Evolutionary conservation across 1,284 basidiomycete species (phyloP).

Genomic region (Retiboletus fuscus): DNA sequence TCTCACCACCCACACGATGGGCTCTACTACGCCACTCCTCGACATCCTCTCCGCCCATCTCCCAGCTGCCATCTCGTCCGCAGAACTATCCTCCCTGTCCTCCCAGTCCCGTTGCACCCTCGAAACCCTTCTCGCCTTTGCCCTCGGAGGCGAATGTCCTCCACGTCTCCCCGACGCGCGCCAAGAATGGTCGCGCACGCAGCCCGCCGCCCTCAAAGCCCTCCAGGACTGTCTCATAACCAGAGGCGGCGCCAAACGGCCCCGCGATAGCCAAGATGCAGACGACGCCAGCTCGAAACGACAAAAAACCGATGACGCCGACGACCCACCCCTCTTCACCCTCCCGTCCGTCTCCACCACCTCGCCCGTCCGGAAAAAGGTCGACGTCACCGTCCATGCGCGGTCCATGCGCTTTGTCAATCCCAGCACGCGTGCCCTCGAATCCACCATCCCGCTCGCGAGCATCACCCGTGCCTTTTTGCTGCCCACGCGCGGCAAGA

Average conservation of each 20-base stretch:
- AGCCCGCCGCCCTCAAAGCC: slow-evolving; percentile 43
- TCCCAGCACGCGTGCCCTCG: slow-evolving; percentile 57
- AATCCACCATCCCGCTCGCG: slow-evolving; percentile 61
- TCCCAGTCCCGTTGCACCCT: slow-evolving; percentile 25
- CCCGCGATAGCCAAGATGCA: slow-evolving; percentile 32
- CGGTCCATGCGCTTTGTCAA: slow-evolving; percentile 63
- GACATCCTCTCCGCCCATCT: slow-evolving; percentile 39
- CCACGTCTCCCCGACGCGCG: slow-evolving; percentile 23
- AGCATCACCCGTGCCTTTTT: slow-evolving; percentile 68
- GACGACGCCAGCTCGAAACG: slow-evolving; percentile 37
- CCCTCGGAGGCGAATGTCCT: slow-evolving; percentile 47
- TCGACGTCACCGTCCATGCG: slow-evolving; percentile 67
- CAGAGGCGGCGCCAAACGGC: slow-evolving; percentile 36
- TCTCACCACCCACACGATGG: slow-evolving; percentile 24
- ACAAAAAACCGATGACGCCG: slow-evolving; percentile 41
- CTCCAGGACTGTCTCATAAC: slow-evolving; percentile 29
- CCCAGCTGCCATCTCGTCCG: slow-evolving; percentile 25
- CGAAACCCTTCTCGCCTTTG: slow-evolving; percentile 46
- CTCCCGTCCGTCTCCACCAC: slow-evolving; percentile 70
- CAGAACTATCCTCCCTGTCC: slow-evolving; percentile 22
- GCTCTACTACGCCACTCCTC: slow-evolving; percentile 42
- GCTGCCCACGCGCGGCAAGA: slow-evolving; percentile 73
- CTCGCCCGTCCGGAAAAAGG: slow-evolving; percentile 77
- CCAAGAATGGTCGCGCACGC: slow-evolving; percentile 39
- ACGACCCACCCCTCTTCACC: slow-evolving; percentile 62